Evolutionary conservation across 164 flowering plant genomes (phyloP).

Genomic region (Taxillus chinensis): DNA sequence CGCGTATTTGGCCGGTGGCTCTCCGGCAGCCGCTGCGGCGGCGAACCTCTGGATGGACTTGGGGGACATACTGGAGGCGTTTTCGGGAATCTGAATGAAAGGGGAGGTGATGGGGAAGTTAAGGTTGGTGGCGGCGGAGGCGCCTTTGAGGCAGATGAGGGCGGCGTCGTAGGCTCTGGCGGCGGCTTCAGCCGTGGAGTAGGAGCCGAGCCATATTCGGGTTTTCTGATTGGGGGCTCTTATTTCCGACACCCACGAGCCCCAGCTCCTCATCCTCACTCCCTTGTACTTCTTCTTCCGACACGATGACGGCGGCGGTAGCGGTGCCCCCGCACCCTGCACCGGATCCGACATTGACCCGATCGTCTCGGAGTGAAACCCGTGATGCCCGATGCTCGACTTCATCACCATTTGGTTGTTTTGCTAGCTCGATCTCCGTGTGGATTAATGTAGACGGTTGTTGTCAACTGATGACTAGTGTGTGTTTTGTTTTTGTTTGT

Average conservation of each 20-base stretch:
- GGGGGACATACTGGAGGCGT: constrained; percentile 48
- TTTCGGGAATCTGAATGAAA: neutral
- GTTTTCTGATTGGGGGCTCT: constrained; percentile 90
- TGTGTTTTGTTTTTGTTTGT: too few species aligned
- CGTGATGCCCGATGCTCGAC: constrained; percentile 10
- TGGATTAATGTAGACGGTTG: too few species aligned
- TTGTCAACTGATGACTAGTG: too few species aligned
- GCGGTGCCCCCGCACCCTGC: constrained; percentile 7
- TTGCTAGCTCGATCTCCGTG: too few species aligned
- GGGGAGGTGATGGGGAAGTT: constrained; percentile 54
- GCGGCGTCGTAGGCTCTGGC: constrained; percentile 98
- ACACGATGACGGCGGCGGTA: neutral
- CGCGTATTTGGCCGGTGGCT: constrained; percentile 4
- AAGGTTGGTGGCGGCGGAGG: constrained; percentile 71
- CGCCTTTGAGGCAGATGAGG: constrained; percentile 78
- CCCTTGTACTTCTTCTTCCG: constrained; percentile 75
- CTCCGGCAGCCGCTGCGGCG: constrained; percentile 56
- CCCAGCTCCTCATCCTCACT: constrained; percentile 98
- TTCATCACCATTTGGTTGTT: neutral
- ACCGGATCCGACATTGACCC: constrained; percentile 17
- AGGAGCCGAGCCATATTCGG: constrained; percentile 92
- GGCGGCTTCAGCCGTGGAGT: constrained; percentile 87
- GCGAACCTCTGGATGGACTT: constrained; percentile 81
- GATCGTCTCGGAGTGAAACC: constrained; percentile 21
- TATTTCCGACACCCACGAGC: constrained; percentile 91